phyloP scores from a whole-genome alignment of 345 rosid genomes.

The Alliaria petiolata region DNA sequence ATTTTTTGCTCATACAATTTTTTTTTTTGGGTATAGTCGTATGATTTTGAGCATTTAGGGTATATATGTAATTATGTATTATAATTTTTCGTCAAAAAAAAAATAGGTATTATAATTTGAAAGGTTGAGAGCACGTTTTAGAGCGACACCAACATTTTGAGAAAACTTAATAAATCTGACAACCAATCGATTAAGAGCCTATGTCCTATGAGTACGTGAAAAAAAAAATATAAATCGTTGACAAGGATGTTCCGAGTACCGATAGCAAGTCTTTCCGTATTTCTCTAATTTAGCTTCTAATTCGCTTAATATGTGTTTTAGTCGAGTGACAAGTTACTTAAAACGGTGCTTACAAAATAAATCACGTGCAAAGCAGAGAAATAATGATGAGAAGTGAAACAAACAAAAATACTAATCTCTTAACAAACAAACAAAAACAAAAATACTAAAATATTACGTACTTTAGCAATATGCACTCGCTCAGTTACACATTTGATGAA shows the following conservation, averaged over 20 bases:
- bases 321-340: background rate
- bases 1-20: background rate
- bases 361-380: background rate
- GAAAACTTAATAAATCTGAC: background rate
- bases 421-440: too few relatives aligned
- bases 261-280: background rate
- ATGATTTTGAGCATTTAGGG: background rate
- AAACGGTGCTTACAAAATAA: background rate
- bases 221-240: background rate
- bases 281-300: background rate
- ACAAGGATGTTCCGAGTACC: background rate
- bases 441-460: too few relatives aligned
- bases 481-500: background rate
- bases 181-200: too few relatives aligned
- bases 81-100: too few relatives aligned
- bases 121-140: constrained; percentile 16
- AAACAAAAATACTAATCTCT: too few relatives aligned
- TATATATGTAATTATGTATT: background rate
- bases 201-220: constrained; percentile 1
- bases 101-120: too few relatives aligned
- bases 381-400: background rate
- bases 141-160: background rate
- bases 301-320: background rate
- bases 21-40: background rate
- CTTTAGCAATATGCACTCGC: background rate